Evolutionary conservation across 805 yeast genomes (phyloP), one percentile per base, ranked within the genome.

Genomic region (Pichia eremophila): DNA sequence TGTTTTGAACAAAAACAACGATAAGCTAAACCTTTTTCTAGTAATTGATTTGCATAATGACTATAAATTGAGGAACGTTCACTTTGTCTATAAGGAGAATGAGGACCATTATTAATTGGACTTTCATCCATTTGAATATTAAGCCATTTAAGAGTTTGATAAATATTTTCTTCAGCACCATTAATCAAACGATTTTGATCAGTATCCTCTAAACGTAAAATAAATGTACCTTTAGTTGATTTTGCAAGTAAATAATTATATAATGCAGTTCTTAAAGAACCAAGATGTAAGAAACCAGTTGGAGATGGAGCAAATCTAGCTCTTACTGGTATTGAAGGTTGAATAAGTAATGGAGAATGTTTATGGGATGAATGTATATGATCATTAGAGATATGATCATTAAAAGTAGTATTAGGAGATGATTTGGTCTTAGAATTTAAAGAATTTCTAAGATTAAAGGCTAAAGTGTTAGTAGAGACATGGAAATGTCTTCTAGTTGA

Each of bases 251-350:
- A 64, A 57, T 81, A 93, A 63, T 93, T 93, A 66, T 88, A 93
- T 18, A 93, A 65, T 0, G 98, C 98, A 0, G 99, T 93, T 62
- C 99, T 69, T 41, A 93, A 61, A 0, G 97, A 90, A 0, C 99
- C 99, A 50, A 93, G 62, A 62, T 93, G 99, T n/a, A 93, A 70
- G 51, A 78, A 78, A 0, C 99, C 99, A 0, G 99, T 93, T 1
- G 99, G 99, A 2, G 97, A 89, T 0, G 99, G 99, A 0, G 99
- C 99, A 65, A 93, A 93, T 53, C 99, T 68, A 1, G 98, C 86
- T 54, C 96, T 66, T 0, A 81, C 95, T 0, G 93, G 88, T 0
- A 50, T 35, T 1, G 48, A 54, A 1, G 81, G 78, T 41, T 72
- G 53, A 9, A 35, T 18, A 10, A 40, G 41, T 15, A 47, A 39